Conservation (phyloP, 116 monocot species). For the Cymodocea nodosa region DNA sequence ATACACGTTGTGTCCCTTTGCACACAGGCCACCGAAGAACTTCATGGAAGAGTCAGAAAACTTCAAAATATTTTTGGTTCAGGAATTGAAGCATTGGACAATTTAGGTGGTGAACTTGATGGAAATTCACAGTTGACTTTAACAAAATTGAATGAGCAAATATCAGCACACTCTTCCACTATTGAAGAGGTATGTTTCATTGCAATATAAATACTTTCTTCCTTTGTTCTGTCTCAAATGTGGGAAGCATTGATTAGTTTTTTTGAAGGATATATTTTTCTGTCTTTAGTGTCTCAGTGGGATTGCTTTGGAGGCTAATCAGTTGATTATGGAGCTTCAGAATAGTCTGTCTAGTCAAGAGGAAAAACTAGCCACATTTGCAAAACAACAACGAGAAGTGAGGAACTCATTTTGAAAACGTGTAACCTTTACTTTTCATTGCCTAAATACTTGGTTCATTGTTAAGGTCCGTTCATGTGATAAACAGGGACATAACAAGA, state of each 20-base stretch:
- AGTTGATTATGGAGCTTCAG: slow-evolving; percentile 77
- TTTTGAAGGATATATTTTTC: neutral
- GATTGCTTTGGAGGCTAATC: slow-evolving; percentile 69
- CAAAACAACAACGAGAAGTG: slow-evolving; percentile 75
- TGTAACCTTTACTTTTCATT: no score
- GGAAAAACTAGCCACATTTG: slow-evolving; percentile 64
- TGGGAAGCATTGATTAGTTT: neutral
- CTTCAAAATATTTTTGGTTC: slow-evolving; percentile 62
- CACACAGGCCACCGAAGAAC: slow-evolving; percentile 62
- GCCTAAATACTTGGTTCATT: no score
- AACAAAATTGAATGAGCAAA: slow-evolving; percentile 53
- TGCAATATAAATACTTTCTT: neutral
- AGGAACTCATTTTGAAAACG: no score
- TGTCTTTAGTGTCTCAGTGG: slow-evolving; percentile 56
- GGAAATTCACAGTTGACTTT: slow-evolving; percentile 68
- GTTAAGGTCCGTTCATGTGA: no score
- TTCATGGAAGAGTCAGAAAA: slow-evolving; percentile 44
- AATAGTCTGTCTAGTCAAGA: slow-evolving; percentile 58
- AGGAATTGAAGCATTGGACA: slow-evolving; percentile 56
- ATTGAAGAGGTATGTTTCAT: slow-evolving; percentile 61
- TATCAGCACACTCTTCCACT: slow-evolving; percentile 49
- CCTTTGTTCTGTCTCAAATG: neutral
- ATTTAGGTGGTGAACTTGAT: slow-evolving; percentile 67
- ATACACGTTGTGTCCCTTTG: neutral
- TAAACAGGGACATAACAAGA: slow-evolving; percentile 66